Conservation (phyloP, 208 protist species). For the Kentomonas sorsogonicus region DNA sequence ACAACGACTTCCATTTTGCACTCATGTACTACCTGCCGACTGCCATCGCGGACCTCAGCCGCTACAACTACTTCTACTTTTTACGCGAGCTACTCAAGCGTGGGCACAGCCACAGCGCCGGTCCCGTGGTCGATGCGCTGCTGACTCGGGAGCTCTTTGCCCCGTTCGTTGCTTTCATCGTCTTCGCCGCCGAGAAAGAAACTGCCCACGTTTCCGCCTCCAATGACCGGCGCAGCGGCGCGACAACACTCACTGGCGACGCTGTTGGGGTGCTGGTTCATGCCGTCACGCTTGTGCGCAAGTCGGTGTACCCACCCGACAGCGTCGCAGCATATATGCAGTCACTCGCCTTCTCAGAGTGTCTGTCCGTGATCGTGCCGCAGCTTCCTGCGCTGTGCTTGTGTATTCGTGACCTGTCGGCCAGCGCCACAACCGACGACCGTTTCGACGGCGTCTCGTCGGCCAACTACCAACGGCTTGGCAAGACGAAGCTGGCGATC, state of each 20-base stretch:
- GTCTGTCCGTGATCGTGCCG: too few relatives aligned
- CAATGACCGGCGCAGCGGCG: constrained; percentile 13
- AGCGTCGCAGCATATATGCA: too few relatives aligned
- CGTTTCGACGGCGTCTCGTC: too few relatives aligned
- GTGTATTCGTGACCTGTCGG: too few relatives aligned
- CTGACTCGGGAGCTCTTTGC: constrained; percentile 34
- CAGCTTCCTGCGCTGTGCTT: too few relatives aligned
- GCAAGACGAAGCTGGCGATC: constrained; percentile 25
- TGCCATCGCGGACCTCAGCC: constrained; percentile 22
- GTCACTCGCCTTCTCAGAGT: too few relatives aligned
- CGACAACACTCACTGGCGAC: constrained; percentile 31
- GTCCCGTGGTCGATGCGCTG: constrained; percentile 60
- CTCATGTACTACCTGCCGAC: constrained; percentile 24
- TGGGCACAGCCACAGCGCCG: constrained; percentile 62
- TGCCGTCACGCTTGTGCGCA: too few relatives aligned
- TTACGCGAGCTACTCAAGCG: constrained; percentile 60
- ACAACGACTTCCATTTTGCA: constrained; percentile 24
- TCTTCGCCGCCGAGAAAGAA: constrained; percentile 29
- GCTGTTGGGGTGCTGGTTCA: constrained; percentile 39
- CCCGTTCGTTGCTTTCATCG: constrained; percentile 21
- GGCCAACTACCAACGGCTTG: too few relatives aligned
- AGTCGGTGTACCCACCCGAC: too few relatives aligned
- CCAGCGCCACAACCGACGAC: too few relatives aligned
- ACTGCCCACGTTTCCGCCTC: too few relatives aligned
- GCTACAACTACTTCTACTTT: constrained; percentile 70